phyloP scores from a whole-genome alignment of 108 stramenopile genomes.

The Asterionellopsis glacialis region DNA sequence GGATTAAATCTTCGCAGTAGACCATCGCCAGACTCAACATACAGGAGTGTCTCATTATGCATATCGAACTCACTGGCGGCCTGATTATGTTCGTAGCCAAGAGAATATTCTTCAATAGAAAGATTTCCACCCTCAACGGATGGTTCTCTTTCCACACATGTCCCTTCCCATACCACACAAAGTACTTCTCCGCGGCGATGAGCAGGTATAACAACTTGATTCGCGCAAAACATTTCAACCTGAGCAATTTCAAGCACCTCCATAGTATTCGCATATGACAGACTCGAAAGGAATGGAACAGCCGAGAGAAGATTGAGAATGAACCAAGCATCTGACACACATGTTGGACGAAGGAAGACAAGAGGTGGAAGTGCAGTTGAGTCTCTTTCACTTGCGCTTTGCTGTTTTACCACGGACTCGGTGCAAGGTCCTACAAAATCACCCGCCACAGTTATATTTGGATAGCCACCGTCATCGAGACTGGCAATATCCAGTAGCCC shows the following conservation, averaged over 20 bases:
- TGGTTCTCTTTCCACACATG: slow-evolving; percentile 59
- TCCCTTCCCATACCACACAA: slow-evolving; percentile 86
- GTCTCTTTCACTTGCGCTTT: too few species aligned
- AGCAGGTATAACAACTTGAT: slow-evolving; percentile 65
- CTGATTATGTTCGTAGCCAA: neutral
- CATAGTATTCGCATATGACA: slow-evolving; percentile 79
- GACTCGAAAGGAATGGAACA: slow-evolving; percentile 81
- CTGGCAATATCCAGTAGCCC: neutral
- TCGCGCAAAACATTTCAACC: slow-evolving; percentile 57
- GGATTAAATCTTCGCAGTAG: slow-evolving; percentile 4
- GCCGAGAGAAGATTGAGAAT: slow-evolving; percentile 77
- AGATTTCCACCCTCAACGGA: neutral
- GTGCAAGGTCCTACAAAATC: neutral
- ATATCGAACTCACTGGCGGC: slow-evolving; percentile 38
- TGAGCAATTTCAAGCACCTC: slow-evolving; percentile 78
- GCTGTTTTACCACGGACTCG: neutral
- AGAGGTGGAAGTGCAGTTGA: slow-evolving; percentile 28
- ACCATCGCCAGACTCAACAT: slow-evolving; percentile 1
- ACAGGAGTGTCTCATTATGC: slow-evolving; percentile 14
- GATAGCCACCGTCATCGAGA: neutral
- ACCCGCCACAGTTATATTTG: neutral
- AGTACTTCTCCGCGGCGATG: slow-evolving; percentile 40
- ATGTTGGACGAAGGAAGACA: slow-evolving; percentile 75
- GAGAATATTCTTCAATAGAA: neutral
- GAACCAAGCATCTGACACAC: slow-evolving; percentile 86